Base-by-base conservation (phyloP, 345 rosid species). In the Citrus glauca region DNA sequence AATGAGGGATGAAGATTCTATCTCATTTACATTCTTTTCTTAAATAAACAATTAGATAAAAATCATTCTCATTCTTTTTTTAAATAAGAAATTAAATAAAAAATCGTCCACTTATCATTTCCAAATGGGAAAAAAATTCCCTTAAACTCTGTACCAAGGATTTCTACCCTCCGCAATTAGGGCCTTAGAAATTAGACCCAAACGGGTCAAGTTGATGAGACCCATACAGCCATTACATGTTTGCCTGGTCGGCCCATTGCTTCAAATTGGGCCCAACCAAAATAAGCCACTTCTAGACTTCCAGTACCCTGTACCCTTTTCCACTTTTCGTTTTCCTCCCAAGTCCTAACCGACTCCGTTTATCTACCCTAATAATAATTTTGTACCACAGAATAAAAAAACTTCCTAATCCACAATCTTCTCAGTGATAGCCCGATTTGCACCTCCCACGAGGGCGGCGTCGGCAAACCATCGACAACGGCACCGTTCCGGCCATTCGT, bases 81-180 rank as follows among this genome's bases (percentile, higher is more conserved):
- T 40, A 0, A 9, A 40, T 40, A 2, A 40, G 0, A 40, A 40
- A 40, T 40, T 40, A 0, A 2, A 2, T 40, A 2, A 9, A 40
- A 40, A 9, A 40, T 40, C 0, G 0, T 40, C 13, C 3, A 1
- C 4, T 0, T 40, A 2, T 1, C 0, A 0, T 40, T 40, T 9
- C 0, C 0, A 0, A 9, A 40, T 9, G 13, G 2, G 1, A 2
- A 40, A 40, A 40, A 40, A 40, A 35, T 35, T 35, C 7, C 7
- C 37, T 5, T 33, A 5, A 33, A 33, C 37, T 5, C 7, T 5
- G 7, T 35, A 35, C 37, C 7, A 35, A 35, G 37, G 40, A 37
- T 37, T 37, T 38, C 42, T 38, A 0, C 0, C 0, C 2, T 9
- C 11, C 2, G 42, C 9, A 38, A 38, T 38, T 38, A 38, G 42